These are phyloP conservation scores for Taiwanofungus camphoratus DNA, from an alignment of 1,284 basidiomycete species.

Conservation along the genomic window DNA sequence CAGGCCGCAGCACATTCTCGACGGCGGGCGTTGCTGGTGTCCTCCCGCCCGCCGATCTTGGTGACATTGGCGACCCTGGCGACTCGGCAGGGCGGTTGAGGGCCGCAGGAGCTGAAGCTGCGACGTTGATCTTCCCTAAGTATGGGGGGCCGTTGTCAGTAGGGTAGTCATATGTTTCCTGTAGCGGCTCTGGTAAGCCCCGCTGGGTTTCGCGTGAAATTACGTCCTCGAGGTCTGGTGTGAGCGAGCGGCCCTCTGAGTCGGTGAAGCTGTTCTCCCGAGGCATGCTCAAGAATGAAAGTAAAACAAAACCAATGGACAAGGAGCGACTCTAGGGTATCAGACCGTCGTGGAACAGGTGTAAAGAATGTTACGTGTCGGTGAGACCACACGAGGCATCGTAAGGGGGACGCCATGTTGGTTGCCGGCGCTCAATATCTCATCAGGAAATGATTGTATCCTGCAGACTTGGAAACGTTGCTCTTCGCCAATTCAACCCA, in stretches of 20 bases:
- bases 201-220: conserved; percentile 11
- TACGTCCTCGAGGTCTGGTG: conserved; percentile 40
- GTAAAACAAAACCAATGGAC: not conserved
- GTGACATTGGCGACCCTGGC: not conserved
- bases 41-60: too few relatives aligned
- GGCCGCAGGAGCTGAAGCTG: conserved; percentile 11
- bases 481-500: too few relatives aligned
- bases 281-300: conserved; percentile 30
- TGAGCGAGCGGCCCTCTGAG: conserved; percentile 52
- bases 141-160: not conserved
- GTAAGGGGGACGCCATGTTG: too few relatives aligned
- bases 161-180: not conserved
- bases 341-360: too few relatives aligned
- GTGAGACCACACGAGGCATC: too few relatives aligned
- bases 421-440: too few relatives aligned
- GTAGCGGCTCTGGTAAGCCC: not conserved
- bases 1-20: conserved; percentile 5
- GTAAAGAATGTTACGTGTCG: too few relatives aligned
- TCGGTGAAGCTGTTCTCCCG: conserved; percentile 58
- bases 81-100: not conserved
- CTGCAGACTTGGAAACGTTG: too few relatives aligned
- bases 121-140: conserved; percentile 1
- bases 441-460: too few relatives aligned
- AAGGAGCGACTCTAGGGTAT: too few relatives aligned
- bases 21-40: not conserved